These are phyloP conservation scores for Jackrogersella multiformis DNA, from an alignment of 495 filamentous ascomycete genomes.

Conservation along the genomic window DNA sequence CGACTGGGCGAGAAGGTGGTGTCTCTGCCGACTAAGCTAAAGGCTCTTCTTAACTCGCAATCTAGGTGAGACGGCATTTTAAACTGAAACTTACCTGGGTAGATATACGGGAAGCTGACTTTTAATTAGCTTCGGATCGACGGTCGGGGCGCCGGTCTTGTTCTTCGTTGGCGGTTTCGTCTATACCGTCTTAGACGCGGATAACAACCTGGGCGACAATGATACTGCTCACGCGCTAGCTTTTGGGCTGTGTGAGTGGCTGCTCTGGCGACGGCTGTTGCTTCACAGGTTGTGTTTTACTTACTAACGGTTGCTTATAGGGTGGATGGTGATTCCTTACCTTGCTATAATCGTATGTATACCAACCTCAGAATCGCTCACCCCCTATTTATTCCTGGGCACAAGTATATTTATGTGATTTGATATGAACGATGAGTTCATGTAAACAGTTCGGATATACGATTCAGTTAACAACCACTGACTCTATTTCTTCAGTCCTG, in stretches of 20 bases:
- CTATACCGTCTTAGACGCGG: slow-evolving; percentile 51
- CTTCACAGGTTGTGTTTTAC: background rate
- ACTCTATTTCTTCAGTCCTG: slow-evolving; percentile 23
- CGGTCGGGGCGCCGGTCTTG: slow-evolving; percentile 57
- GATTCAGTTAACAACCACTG: slow-evolving; percentile 12
- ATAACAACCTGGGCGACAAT: slow-evolving; percentile 50
- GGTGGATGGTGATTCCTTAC: slow-evolving; percentile 46
- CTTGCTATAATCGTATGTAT: slow-evolving; percentile 40
- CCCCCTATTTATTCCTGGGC: background rate
- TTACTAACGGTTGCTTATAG: slow-evolving; percentile 39
- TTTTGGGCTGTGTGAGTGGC: slow-evolving; percentile 57
- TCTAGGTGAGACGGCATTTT: slow-evolving; percentile 28
- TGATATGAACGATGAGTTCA: background rate
- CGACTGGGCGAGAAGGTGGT: slow-evolving; percentile 12
- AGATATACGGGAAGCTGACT: slow-evolving; percentile 23
- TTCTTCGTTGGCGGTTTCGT: slow-evolving; percentile 59
- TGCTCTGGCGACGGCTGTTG: slow-evolving; percentile 14
- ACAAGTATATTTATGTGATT: too few species aligned
- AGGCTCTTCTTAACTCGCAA: slow-evolving; percentile 43
- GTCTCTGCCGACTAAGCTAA: slow-evolving; percentile 41
- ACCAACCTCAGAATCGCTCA: background rate
- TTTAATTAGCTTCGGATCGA: slow-evolving; percentile 52
- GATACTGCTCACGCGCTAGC: slow-evolving; percentile 56
- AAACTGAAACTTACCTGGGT: too few species aligned
- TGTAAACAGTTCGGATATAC: background rate